Evolutionary conservation across 139 green algal species (phyloP), one percentile per base, ranked within the genome.

Genomic region (Micromonas commoda): DNA sequence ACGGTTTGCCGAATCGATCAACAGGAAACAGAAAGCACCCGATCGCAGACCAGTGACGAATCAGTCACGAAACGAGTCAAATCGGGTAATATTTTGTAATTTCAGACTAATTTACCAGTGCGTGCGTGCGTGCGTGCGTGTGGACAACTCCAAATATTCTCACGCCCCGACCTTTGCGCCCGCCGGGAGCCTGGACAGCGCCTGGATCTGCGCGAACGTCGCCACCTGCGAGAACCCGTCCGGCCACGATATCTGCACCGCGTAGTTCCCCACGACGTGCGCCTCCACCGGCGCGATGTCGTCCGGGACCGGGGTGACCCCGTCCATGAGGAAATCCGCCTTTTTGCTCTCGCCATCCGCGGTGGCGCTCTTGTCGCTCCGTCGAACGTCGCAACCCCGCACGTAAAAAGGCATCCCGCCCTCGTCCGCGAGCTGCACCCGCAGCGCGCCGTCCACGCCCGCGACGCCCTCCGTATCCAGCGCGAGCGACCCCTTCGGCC

Each of bases 261-360:
- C 95, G 77, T 99, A 99, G 86, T 99, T 99, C 35, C 95, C 95
- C 16, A 99, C 76, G 1, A 90, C 87, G 37, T 84, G 80, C 33
- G 98, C 82, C 9, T 71, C 54, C 24, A 87, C 39, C 0, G 93
- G 93, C 67, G 79, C 74, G 3, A 97, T 86, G 76, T 90, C 87
- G 26, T 97, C 88, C 0, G 86, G 81, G 1, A 96, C 82, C 2
- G 51, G 53, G 9, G 45, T 57, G 2, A 26, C 54, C 21, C 54
- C 54, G 53, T 68, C 61, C 26, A 69, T 5, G 26, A 75, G 29
- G 31, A 38, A 35, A 1, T 75, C 68, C 23, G 68, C 34, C 2
- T 24, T 39, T 32, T 61, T n/a, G 20, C 35, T 2, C 34, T 26
- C 31, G 1, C 38, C 38, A 23, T 60, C 35, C 37, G 33, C 68